A percentile compares a stretch with the other conserved stretches of the same genome.
phyloP scores from a whole-genome alignment of 371 early-diverging fungal species.

The Capillidium heterosporum region DNA sequence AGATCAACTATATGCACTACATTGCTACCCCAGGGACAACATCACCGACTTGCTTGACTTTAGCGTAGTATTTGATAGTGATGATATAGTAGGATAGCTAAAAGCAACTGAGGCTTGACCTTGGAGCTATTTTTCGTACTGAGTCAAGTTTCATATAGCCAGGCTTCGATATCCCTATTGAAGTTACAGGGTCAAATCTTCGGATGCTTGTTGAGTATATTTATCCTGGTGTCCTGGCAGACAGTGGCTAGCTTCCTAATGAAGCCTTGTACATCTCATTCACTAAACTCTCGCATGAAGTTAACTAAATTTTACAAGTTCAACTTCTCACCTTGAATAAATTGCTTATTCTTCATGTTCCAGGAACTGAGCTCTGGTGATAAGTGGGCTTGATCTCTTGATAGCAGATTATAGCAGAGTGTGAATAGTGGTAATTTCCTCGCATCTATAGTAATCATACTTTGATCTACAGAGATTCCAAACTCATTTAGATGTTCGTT shows the following conservation, averaged over 20 bases:
- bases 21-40: constrained; percentile 77
- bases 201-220: constrained; percentile 32
- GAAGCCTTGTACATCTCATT: constrained; percentile 22
- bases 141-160: constrained; percentile 51
- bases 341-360: constrained; percentile 78
- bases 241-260: constrained; percentile 24
- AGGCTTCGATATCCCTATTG: constrained; percentile 35
- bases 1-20: constrained; percentile 77
- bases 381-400: constrained; percentile 34
- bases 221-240: constrained; percentile 40
- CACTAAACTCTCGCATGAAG: constrained; percentile 19
- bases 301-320: constrained; percentile 71
- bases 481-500: constrained; percentile 37
- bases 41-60: constrained; percentile 87
- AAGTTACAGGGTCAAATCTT: constrained; percentile 54
- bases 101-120: constrained; percentile 48
- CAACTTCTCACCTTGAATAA: constrained; percentile 51
- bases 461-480: constrained; percentile 40
- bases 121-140: constrained; percentile 51
- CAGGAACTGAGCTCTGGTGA: constrained; percentile 70
- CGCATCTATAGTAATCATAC: constrained; percentile 35
- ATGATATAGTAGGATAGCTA: constrained; percentile 79
- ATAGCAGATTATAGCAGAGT: constrained; percentile 36
- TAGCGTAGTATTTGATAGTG: constrained; percentile 70
- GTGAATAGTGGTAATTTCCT: constrained; percentile 60